Base-by-base conservation (phyloP, 2,329 filamentous ascomycete species). In the Xylariaceae sp. region DNA sequence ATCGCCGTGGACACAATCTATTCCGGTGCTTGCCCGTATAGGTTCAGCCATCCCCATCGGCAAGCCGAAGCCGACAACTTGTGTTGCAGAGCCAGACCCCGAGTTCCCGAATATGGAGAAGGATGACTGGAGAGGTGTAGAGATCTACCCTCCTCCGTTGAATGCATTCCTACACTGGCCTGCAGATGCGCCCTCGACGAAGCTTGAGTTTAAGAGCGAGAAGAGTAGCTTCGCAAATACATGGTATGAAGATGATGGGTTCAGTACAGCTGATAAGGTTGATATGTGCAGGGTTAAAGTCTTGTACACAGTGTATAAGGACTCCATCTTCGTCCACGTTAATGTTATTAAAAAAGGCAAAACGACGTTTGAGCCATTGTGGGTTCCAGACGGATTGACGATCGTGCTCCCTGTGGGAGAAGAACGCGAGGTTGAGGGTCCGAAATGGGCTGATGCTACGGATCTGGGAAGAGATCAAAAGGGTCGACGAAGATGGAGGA, bases 71-170 rank as follows among this genome's bases (percentile, higher is more conserved):
- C 69, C 44, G 50, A 70, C 33, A 54, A 72, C 46, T 55, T 69
- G 5, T 50, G 4, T 66, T 59, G 12, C 61, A 0, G 67, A 59
- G 0, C 65, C 69, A 21, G 63, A 64, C 23, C 55, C 61, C 0
- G 72, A 72, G 41, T 65, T 64, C 5, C 67, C 69, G 2, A 49
- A 55, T 11, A 55, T 72, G 5, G 67, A 65, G 0, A 58, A 66
- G 4, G 70, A 73, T 21, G 68, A 73, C 51, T 70, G 64, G 53
- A 63, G 69, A 4, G 69, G 61, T 0, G 60, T 72, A 0, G 70
- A 73, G 52, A 68, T 73, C 19, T 71, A 72, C 50, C 70, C 70
- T 0, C 64, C 67, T 0, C 58, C 54, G 2, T 27, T 49, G 1
- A 34, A 42, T 17, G 42, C 41, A 27, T 40, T 45, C n/a, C 40